Base-by-base conservation (phyloP, 495 filamentous ascomycete genomes). In the Penicillium herquei region DNA sequence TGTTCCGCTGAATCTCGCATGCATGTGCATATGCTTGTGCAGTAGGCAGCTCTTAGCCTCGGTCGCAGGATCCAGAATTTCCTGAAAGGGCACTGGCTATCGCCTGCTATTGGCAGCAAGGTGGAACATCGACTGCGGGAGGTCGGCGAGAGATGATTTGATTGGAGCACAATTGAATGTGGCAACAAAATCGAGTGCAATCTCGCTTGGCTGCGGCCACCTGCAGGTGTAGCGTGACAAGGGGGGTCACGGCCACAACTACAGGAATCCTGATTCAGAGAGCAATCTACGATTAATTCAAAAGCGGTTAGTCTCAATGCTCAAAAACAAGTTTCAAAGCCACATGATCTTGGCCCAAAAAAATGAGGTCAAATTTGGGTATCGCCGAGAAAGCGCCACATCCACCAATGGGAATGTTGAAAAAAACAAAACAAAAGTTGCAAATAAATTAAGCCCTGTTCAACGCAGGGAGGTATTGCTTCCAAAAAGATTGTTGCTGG, bases 251-350 rank as follows among this genome's bases (percentile, higher is more conserved):
- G 56, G 57, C 55, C 58, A 41, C 65, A 51, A 59, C 79, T 83
- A 89, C 69, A 89, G 75, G 76, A 89, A 89, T 65, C 86, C 86
- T 57, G 86, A 89, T 74, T 89, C 86, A 57, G 85, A 86, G 46
- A 89, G 76, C 58, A 89, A 78, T 76, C 86, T 89, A 76, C 71
- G 72, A 49, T 57, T 58, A 67, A 50, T 61, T 59, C 67, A 61
- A 63, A 69, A 65, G 61, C 40, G 55, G 70, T 71, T 72, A 77
- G 71, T 76, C 65, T 67, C 54, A 71, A 62, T 51, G 51, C 52
- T 43, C 56, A 55, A 53, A 26, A 65, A 60, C 43, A 63, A 49
- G 44, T 55, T 59, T 64, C 52, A 62, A 62, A 57, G 54, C 42
- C 43, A 21, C 49, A 51, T 33, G 43, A 26, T 57, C 46, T 55